These are phyloP conservation scores for Ganoderma leucocontextum DNA, from an alignment of 1,284 basidiomycete genomes.

Conservation along the genomic window DNA sequence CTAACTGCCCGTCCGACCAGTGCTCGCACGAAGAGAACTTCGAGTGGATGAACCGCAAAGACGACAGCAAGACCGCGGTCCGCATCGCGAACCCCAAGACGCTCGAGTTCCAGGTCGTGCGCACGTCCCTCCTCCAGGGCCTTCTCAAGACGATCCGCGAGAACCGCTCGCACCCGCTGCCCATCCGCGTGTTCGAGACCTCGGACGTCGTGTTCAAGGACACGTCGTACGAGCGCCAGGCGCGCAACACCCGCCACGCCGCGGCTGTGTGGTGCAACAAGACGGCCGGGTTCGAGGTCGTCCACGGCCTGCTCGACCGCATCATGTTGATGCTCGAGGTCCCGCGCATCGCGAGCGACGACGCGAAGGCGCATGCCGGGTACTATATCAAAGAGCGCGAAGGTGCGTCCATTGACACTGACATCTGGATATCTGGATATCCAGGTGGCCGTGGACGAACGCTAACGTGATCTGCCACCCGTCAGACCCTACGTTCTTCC, in stretches of 20 bases:
- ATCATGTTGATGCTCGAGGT: conserved; percentile 96
- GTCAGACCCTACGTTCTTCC: conserved; percentile 91
- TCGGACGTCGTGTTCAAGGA: conserved; percentile 96
- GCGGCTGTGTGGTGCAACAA: conserved; percentile 96
- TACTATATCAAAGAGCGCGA: conserved; percentile 92
- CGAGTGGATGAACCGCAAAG: conserved; percentile 86
- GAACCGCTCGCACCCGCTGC: conserved; percentile 93
- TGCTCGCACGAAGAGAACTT: conserved; percentile 99
- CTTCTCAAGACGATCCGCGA: conserved; percentile 97
- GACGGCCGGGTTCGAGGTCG: conserved; percentile 95
- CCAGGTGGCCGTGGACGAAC: neutral
- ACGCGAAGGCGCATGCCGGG: conserved; percentile 69
- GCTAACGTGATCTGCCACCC: conserved; percentile 7
- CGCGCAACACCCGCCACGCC: conserved; percentile 88
- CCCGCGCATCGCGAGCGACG: conserved; percentile 73
- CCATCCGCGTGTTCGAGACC: conserved; percentile 94
- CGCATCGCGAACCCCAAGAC: conserved; percentile 98
- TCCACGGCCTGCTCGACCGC: conserved; percentile 94
- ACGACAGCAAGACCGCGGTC: conserved; percentile 85
- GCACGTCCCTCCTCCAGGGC: conserved; percentile 94
- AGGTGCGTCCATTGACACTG: conserved; percentile 56
- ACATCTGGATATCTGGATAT: conserved; percentile 1
- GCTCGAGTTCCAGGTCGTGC: conserved; percentile 97
- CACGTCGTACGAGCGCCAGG: conserved; percentile 77
- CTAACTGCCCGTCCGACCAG: conserved; percentile 47